Evolutionary conservation across 2,329 filamentous ascomycete genomes (phyloP).

Genomic region (Chaetomium globosum): DNA sequence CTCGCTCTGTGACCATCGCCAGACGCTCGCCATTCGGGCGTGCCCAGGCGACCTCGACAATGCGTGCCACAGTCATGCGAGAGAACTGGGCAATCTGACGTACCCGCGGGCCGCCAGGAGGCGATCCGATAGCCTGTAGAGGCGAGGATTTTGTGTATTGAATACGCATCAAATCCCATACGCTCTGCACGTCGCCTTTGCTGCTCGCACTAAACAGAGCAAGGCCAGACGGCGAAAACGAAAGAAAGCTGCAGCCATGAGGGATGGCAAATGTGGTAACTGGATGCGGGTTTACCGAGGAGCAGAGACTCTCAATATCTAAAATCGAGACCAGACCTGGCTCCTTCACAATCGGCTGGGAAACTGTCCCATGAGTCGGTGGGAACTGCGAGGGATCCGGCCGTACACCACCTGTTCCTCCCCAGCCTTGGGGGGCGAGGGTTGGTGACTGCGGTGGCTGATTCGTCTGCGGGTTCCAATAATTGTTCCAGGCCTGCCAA

Average conservation of each 20-base stretch:
- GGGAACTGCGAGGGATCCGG: slow-evolving; percentile 64
- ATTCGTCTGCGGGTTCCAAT: slow-evolving; percentile 65
- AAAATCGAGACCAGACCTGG: slow-evolving; percentile 74
- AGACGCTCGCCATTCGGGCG: slow-evolving; percentile 77
- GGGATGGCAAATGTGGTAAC: slow-evolving; percentile 71
- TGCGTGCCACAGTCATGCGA: slow-evolving; percentile 85
- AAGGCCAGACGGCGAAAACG: slow-evolving; percentile 73
- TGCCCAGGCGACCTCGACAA: slow-evolving; percentile 89
- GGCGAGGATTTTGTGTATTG: slow-evolving; percentile 65
- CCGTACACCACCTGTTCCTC: slow-evolving; percentile 36
- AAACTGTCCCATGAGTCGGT: slow-evolving; percentile 69
- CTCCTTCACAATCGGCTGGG: slow-evolving; percentile 63
- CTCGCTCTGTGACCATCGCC: slow-evolving; percentile 88
- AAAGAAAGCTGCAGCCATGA: slow-evolving; percentile 78
- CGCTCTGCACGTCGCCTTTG: slow-evolving; percentile 79
- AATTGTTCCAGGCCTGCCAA: slow-evolving; percentile 75
- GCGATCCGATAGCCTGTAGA: slow-evolving; percentile 53
- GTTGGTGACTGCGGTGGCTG: slow-evolving; percentile 52
- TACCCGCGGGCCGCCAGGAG: slow-evolving; percentile 62
- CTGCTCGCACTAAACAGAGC: slow-evolving; percentile 77
- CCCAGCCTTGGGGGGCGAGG: slow-evolving; percentile 52
- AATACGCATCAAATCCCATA: slow-evolving; percentile 75
- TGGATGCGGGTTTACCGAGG: slow-evolving; percentile 59
- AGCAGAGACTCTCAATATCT: slow-evolving; percentile 65
- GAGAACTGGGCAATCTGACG: slow-evolving; percentile 87